These are phyloP conservation scores for Lyophyllum atratum DNA, from an alignment of 768 basidiomycete genomes.

Conservation along the genomic window DNA sequence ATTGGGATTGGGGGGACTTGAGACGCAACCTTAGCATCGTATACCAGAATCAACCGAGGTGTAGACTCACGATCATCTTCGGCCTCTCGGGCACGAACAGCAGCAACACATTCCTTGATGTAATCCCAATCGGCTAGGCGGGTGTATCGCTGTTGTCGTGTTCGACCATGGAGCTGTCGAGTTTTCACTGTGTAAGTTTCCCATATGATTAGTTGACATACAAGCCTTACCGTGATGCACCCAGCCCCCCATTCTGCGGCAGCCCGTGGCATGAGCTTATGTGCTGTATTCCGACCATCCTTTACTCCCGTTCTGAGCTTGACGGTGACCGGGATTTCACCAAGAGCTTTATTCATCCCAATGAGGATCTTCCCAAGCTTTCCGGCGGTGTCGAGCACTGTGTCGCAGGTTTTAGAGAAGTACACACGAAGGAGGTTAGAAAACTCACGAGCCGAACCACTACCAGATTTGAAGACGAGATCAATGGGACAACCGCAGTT, in stretches of 20 bases:
- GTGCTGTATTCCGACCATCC: conserved; percentile 82
- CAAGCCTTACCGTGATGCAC: conserved; percentile 43
- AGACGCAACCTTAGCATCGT: background rate
- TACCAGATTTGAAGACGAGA: conserved; percentile 88
- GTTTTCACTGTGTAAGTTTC: background rate
- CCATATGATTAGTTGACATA: background rate
- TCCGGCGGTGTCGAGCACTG: conserved; percentile 81
- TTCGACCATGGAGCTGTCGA: conserved; percentile 88
- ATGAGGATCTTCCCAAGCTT: conserved; percentile 85
- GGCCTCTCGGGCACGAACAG: conserved; percentile 68
- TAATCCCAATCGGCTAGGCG: conserved; percentile 95
- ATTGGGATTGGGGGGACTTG: conserved; percentile 86
- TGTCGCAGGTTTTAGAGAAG: background rate
- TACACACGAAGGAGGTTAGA: background rate
- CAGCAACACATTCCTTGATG: conserved; percentile 83
- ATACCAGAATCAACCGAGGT: background rate
- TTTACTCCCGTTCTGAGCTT: conserved; percentile 94
- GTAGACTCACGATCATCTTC: conserved; percentile 68
- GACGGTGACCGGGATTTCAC: conserved; percentile 88
- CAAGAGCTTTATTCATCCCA: conserved; percentile 90
- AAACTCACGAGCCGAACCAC: conserved; percentile 82
- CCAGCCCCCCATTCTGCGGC: conserved; percentile 48
- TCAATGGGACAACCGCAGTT: conserved; percentile 99
- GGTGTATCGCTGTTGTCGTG: conserved; percentile 92
- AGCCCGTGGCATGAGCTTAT: conserved; percentile 88